phyloP scores from a whole-genome alignment of 2,329 filamentous ascomycete species.

The Penicillium frequentans region DNA sequence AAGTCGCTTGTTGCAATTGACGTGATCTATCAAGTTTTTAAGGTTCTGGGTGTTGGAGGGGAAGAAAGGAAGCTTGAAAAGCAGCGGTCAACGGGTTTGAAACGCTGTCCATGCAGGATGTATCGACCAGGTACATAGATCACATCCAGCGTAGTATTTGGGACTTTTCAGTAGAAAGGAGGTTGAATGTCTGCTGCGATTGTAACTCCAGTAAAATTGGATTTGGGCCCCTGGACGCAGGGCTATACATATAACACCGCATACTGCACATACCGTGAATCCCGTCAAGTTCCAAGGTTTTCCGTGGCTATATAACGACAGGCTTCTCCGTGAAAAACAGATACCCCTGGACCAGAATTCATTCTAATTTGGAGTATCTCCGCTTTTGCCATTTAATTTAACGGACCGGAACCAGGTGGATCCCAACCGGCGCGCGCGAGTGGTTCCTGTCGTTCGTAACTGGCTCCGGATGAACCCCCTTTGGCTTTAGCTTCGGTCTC shows the following conservation, averaged over 20 bases:
- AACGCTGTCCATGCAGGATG: neutral
- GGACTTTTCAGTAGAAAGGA: neutral
- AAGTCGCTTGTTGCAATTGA: neutral
- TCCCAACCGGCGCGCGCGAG: neutral
- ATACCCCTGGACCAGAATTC: neutral
- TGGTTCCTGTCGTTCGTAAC: constrained; percentile 8
- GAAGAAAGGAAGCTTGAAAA: neutral
- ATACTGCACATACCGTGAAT: neutral
- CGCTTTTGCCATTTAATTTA: constrained; percentile 13
- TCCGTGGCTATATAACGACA: too few relatives aligned
- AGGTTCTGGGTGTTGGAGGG: neutral
- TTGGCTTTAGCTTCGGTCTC: constrained; percentile 14
- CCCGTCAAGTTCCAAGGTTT: neutral
- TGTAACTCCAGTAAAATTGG: neutral
- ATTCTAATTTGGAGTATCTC: constrained; percentile 4
- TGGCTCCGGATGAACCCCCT: constrained; percentile 11
- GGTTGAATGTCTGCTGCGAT: neutral
- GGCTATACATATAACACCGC: neutral
- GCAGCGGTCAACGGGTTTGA: neutral
- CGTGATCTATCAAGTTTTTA: neutral
- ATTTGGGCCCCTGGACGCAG: neutral
- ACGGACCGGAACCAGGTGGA: constrained; percentile 14
- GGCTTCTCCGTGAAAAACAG: neutral
- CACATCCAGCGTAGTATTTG: neutral
- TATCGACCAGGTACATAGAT: neutral